Percentiles rank a stretch among this genome's conserved stretches.
Evolutionary conservation across 805 yeast species (phyloP).

Genomic region (Torulaspora maleeae): DNA sequence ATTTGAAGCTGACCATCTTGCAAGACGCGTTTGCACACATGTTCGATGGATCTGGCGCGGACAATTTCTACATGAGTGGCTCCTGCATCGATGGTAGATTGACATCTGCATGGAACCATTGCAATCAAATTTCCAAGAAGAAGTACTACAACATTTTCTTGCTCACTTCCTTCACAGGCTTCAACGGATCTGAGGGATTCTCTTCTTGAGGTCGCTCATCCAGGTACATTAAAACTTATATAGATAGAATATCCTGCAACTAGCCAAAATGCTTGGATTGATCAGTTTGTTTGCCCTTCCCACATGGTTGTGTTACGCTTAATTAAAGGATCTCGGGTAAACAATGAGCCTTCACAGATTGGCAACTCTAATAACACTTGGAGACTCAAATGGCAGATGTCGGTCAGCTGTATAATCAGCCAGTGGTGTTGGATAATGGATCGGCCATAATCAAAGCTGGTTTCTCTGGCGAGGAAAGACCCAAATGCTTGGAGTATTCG

Average conservation of each 20-base stretch:
- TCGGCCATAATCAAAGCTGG: slow-evolving; percentile 85
- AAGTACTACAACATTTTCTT: slow-evolving; percentile 58
- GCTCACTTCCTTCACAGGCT: slow-evolving; percentile 67
- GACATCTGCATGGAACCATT: slow-evolving; percentile 81
- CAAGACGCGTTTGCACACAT: slow-evolving; percentile 43
- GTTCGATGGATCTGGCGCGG: slow-evolving; percentile 80
- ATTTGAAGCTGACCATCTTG: slow-evolving; percentile 44
- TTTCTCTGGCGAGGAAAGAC: slow-evolving; percentile 86
- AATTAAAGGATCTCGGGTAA: not conserved
- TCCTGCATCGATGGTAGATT: slow-evolving; percentile 79
- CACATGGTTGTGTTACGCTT: too few species aligned
- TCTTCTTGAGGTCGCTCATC: slow-evolving; percentile 16
- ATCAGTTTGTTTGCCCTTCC: too few species aligned
- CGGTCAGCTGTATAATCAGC: slow-evolving; percentile 51
- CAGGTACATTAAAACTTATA: not conserved
- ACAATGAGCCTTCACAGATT: not conserved
- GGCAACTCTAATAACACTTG: not conserved
- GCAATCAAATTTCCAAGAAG: slow-evolving; percentile 63
- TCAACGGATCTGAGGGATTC: slow-evolving; percentile 67
- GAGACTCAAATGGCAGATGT: slow-evolving; percentile 4
- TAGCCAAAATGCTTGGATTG: not conserved
- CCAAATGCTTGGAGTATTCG: slow-evolving; percentile 59
- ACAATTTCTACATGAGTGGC: slow-evolving; percentile 78
- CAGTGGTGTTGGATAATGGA: slow-evolving; percentile 77
- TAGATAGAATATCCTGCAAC: not conserved